Base-by-base conservation (phyloP, 2,329 filamentous ascomycete genomes). In the Westerdykella ornata region DNA sequence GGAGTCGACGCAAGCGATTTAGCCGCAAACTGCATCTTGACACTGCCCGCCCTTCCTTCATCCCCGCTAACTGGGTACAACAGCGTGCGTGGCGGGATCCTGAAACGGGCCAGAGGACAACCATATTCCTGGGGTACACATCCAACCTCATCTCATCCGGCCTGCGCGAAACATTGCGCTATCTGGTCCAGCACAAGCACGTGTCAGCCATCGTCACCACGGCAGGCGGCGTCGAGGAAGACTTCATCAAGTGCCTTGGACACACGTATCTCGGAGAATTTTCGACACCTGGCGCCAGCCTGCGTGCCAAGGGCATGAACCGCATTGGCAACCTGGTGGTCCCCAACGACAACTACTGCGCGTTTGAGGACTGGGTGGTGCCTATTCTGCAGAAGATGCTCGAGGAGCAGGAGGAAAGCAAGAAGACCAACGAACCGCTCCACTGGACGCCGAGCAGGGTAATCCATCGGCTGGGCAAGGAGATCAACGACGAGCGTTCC, bases 111-210 rank as follows among this genome's bases (percentile, higher is more conserved):
- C 80, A 84, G 18, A 78, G 78, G 57, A 92, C 92, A 14, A 97
- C 92, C 45, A 90, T 98, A 55, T 97, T 98, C 68, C 79, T 98
- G 7, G 92, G 92, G 43, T 98, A 96, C 71, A 98, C 92, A 8
- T 95, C 88, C 38, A 98, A 98, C 65, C 76, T 98, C 55, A 96
- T 98, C 59, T 97, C 92, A 0, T 98, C 90, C 3, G 92, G 92
- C 7, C 78, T 98, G 20, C 81, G 92, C 40, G 89, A 94, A 52
- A 89, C 89, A 28, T 73, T 98, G 51, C 85, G 92, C 42, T 98
- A 88, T 71, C 79, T 98, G 1, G 89, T 94, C 34, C 79, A 97
- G 70, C 88, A 98, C 70, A 83, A 82, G 48, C 89, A 97, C 63
- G 82, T 98, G 48, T 92, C 88, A 1, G 85, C 84, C 52, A 87